Evolutionary conservation across 208 protist species (phyloP).

Genomic region (Angomonas ambiguus): DNA sequence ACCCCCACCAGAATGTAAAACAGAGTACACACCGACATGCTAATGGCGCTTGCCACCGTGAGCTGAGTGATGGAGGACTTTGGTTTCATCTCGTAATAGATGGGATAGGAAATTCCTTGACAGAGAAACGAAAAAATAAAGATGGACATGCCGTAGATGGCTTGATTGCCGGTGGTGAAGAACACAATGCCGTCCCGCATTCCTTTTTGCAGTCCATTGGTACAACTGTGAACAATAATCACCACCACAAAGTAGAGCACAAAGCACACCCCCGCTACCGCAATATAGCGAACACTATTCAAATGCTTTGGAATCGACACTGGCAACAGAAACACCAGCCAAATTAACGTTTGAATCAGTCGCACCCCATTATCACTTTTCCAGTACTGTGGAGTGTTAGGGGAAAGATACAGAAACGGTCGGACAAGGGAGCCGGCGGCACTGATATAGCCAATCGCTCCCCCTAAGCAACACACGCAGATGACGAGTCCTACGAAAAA

Average conservation of each 20-base stretch:
- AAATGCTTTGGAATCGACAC: slow-evolving; percentile 37
- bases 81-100: slow-evolving; percentile 53
- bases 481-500: slow-evolving; percentile 46
- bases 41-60: slow-evolving; percentile 30
- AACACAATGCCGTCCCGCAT: slow-evolving; percentile 27
- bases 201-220: slow-evolving; percentile 31
- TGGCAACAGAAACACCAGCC: slow-evolving; percentile 54
- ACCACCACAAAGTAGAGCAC: slow-evolving; percentile 65
- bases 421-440: slow-evolving; percentile 37
- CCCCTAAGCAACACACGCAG: slow-evolving; percentile 38
- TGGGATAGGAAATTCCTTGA: slow-evolving; percentile 30
- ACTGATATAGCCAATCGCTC: slow-evolving; percentile 47
- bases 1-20: slow-evolving; percentile 63
- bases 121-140: neutral
- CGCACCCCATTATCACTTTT: slow-evolving; percentile 30
- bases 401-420: slow-evolving; percentile 22
- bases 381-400: slow-evolving; percentile 22
- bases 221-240: slow-evolving; percentile 49
- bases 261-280: slow-evolving; percentile 44
- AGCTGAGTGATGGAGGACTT: slow-evolving; percentile 33
- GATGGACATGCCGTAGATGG: slow-evolving; percentile 21
- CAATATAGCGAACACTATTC: slow-evolving; percentile 76
- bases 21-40: slow-evolving; percentile 54
- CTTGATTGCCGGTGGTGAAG: slow-evolving; percentile 46
- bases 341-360: slow-evolving; percentile 33